Evolutionary conservation across 1,284 basidiomycete genomes (phyloP), one percentile per base, ranked within the genome.

Genomic region (Sutorius eximius): DNA sequence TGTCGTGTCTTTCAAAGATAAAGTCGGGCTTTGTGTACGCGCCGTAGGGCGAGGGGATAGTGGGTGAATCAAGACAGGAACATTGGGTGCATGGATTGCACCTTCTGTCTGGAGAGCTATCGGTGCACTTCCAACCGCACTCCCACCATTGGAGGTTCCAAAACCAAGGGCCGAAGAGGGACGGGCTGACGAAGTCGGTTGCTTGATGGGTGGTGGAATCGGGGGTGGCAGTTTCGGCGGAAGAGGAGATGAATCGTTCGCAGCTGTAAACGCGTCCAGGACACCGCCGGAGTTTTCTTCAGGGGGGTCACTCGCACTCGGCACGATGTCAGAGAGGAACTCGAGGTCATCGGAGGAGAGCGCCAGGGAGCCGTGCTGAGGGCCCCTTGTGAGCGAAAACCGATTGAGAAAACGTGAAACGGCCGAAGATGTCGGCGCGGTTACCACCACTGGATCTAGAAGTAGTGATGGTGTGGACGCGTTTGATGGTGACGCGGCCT

Each of bases 291-390:
- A 66, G n/a, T 72, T 68, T 34, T 73, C 72, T 3, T 74, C 71
- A 15, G 70, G 72, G 6, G 64, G 68, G 57, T 83, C 80, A 48
- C 65, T 70, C 10, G 76, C 77, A 58, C 78, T 81, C 5, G 86
- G 85, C 5, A 85, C 83, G 48, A 88, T 82, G 59, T 90, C 88
- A 11, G 83, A 80, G n/a, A 91, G 75, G 61, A 87, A 89, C 60
- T 89, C 86, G 24, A 91, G 73, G 65, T 91, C 88, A 55, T 87
- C 82, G 3, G 81, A 76, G 8, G 87, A 88, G 20, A 90, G 75
- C 5, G 85, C 79, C 41, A 90, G 67, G 11, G 84, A 81, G 45
- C 73, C 75, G 38, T 77, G 75, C 9, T 77, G 68, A 48, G 70
- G 73, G 4, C 74, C 61, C 50, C 73, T 77, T 22, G 72, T 59